Evolutionary conservation across 306 rosid species (phyloP).

Genomic region (Pueraria montana): DNA sequence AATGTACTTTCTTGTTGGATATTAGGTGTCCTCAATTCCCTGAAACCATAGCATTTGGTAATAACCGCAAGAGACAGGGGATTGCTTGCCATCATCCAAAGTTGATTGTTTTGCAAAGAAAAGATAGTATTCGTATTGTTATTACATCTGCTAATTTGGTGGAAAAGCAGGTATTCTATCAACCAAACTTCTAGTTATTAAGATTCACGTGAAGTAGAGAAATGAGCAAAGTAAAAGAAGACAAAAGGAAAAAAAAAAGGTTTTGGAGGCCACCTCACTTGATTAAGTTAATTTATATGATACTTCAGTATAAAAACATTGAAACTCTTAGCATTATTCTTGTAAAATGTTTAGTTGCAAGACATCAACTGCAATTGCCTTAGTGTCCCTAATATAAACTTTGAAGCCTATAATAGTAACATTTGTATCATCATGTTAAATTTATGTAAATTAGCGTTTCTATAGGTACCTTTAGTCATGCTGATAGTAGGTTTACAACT

Average conservation of each 20-base stretch:
- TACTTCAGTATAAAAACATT: not conserved
- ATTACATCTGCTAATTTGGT: constrained; percentile 90
- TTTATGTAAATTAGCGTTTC: constrained; percentile 39
- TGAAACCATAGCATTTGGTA: constrained; percentile 77
- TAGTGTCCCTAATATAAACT: not conserved
- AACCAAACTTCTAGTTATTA: constrained; percentile 41
- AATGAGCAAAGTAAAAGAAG: not conserved
- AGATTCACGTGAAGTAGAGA: not conserved
- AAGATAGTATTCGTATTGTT: constrained; percentile 72
- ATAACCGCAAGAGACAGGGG: constrained; percentile 70
- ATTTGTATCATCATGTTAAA: constrained; percentile 6
- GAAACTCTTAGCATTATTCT: not conserved
- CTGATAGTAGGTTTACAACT: not conserved
- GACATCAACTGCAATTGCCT: constrained; percentile 31
- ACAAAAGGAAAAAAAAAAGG: no score
- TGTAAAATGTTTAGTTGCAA: constrained; percentile 25
- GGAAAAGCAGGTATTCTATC: constrained; percentile 73
- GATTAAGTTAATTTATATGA: constrained; percentile 5
- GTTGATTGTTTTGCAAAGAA: constrained; percentile 75
- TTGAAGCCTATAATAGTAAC: constrained; percentile 9
- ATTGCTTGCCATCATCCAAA: constrained; percentile 94
- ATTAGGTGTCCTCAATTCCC: constrained; percentile 81
- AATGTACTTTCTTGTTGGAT: constrained; percentile 35
- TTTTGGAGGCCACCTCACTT: not conserved
- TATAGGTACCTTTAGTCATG: not conserved